Base-by-base conservation (phyloP, 371 early-diverging fungal genomes). In the Mortierella sp. region DNA sequence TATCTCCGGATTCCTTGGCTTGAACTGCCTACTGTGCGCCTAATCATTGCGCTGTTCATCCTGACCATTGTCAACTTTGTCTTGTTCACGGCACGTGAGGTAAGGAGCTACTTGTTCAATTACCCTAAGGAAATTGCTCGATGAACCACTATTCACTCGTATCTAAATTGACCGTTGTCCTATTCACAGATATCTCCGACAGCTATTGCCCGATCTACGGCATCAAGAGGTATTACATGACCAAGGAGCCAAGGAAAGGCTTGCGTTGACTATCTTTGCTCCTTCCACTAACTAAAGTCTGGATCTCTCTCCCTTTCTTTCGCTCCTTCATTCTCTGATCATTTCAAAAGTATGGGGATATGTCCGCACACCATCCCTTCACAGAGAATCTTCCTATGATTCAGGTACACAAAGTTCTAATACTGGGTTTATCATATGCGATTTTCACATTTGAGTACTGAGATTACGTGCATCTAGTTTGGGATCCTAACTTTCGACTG, bases 1-100 rank as follows among this genome's bases (percentile, higher is more conserved):
- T 75, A 75, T 45, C 71, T 75, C 45, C 60, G 71, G 64, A 71
- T 75, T 48, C 76, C 76, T n/a, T 75, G 76, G 76, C 64, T 75
- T 2, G 76, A 75, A 52, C 30, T 75, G 16, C 76, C 76, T 3
- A 57, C 60, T 37, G 7, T 71, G 29, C 67, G 76, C 19, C 52
- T 75, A 23, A 60, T 71, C 57, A n/a, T 75, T 45, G 76, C 76
- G 44, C 50, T 75, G 16, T 67, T 75, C 26, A 0, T 57, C 37
- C 65, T 75, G 21, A 67, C 71, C 15, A 60, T 75, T 51, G 19
- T 70, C 64, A 75, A 75, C 61, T 75, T 67, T 67, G 71, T 75
- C 30, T 64, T 75, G 18, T 75, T 75, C 28, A 75, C 76, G 0
- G 68, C 64, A 12, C 60, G 71, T n/a, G 76, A 75, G 68, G 76